These are phyloP conservation scores for Tylopilus subfusipes DNA, from an alignment of 768 basidiomycete genomes.

Conservation along the genomic window DNA sequence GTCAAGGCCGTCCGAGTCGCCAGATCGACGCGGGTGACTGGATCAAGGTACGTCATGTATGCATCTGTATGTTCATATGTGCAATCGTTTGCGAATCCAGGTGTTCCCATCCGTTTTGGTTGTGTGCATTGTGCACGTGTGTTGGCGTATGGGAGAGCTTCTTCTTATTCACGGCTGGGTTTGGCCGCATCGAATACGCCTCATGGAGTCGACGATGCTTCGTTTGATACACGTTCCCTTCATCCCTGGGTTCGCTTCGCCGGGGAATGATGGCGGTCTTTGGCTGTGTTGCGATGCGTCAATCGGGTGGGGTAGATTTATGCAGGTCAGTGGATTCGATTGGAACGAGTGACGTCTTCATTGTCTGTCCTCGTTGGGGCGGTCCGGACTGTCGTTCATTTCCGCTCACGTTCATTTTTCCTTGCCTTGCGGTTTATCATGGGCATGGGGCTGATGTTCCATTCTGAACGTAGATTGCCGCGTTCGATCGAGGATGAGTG, in stretches of 20 bases:
- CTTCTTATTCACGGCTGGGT: not conserved
- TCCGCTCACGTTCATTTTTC: conserved; percentile 1
- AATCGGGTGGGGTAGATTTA: conserved; percentile 24
- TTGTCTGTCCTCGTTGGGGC: not conserved
- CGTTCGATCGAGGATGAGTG: not conserved
- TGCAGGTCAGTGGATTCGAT: conserved; percentile 37
- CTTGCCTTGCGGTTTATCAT: not conserved
- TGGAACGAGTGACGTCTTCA: not conserved
- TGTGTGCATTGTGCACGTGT: too few relatives aligned
- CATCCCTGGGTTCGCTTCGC: not conserved
- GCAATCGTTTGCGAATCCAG: not conserved
- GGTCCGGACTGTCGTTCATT: conserved; percentile 10
- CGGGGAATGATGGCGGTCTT: not conserved
- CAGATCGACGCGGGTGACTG: conserved; percentile 54
- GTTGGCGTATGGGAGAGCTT: not conserved
- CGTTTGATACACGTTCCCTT: conserved; percentile 14
- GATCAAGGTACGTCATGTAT: conserved; percentile 14
- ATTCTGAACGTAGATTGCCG: not conserved
- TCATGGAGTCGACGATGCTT: conserved; percentile 2
- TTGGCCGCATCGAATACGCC: not conserved
- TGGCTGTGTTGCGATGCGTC: not conserved
- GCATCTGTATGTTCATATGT: conserved; percentile 2
- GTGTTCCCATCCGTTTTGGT: not conserved
- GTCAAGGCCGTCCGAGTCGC: conserved; percentile 50
- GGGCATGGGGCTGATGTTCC: not conserved